phyloP scores from a whole-genome alignment of 192 early-diverging fungal genomes.

The Spizellomyces sp. region DNA sequence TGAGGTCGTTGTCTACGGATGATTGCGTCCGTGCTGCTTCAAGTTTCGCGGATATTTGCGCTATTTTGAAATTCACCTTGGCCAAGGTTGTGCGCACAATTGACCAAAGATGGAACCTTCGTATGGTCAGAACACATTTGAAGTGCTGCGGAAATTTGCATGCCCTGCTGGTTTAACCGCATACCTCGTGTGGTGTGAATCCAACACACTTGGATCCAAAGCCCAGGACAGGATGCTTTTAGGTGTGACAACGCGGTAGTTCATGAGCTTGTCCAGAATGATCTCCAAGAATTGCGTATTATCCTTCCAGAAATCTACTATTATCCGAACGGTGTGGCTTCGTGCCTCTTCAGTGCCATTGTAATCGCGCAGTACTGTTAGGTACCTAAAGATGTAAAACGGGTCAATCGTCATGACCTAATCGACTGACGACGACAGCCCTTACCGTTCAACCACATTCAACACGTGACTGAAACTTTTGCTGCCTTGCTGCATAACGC shows the following conservation, averaged over 20 bases:
- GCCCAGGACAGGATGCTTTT: slow-evolving; percentile 78
- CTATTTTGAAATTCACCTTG: slow-evolving; percentile 84
- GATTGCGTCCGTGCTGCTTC: slow-evolving; percentile 8
- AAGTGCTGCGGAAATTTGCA: not conserved
- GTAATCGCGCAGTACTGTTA: slow-evolving; percentile 60
- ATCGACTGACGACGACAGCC: not conserved
- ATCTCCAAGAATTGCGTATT: slow-evolving; percentile 93
- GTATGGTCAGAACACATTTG: not conserved
- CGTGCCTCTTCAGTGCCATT: slow-evolving; percentile 67
- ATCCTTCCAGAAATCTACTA: slow-evolving; percentile 83
- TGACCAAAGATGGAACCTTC: slow-evolving; percentile 77
- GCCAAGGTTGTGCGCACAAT: slow-evolving; percentile 81
- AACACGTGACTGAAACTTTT: slow-evolving; percentile 94
- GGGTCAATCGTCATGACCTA: slow-evolving; percentile 1
- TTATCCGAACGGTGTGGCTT: slow-evolving; percentile 73
- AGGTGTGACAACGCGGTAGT: slow-evolving; percentile 92
- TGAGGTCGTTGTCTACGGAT: too few relatives aligned
- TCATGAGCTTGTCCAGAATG: slow-evolving; percentile 89
- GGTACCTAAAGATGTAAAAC: slow-evolving; percentile 50
- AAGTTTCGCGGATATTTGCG: slow-evolving; percentile 65
- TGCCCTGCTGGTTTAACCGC: slow-evolving; percentile 12
- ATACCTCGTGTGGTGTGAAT: slow-evolving; percentile 30
- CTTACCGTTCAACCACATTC: slow-evolving; percentile 86
- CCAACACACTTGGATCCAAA: slow-evolving; percentile 48
- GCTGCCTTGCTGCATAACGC: slow-evolving; percentile 82